Evolutionary conservation across 2,329 filamentous ascomycete genomes (phyloP).

Genomic region (Sclerotinia trifoliorum): DNA sequence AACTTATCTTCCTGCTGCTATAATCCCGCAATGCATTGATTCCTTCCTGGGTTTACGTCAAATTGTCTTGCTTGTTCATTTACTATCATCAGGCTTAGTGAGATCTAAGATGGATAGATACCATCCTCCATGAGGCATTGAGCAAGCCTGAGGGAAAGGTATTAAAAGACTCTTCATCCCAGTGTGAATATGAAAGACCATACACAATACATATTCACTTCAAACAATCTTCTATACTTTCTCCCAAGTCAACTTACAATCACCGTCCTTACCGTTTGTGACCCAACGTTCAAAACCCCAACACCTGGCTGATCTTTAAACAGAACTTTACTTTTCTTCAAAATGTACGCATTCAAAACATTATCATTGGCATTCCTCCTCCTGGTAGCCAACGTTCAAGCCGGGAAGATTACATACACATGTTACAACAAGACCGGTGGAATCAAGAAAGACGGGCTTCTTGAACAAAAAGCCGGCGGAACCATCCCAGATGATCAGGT

Average conservation of each 20-base stretch:
- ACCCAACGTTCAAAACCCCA: neutral
- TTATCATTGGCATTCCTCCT: neutral
- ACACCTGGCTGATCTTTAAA: neutral
- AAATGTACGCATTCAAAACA: slow-evolving; percentile 7
- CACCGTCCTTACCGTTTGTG: neutral
- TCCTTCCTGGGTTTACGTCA: neutral
- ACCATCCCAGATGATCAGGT: neutral
- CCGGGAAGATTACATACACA: neutral
- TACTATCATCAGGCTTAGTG: neutral
- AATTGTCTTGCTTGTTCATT: neutral
- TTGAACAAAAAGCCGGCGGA: neutral
- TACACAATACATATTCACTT: neutral
- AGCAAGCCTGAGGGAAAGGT: neutral
- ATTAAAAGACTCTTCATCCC: neutral
- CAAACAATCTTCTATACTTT: neutral
- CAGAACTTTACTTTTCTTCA: neutral
- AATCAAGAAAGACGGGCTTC: neutral
- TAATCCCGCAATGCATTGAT: neutral
- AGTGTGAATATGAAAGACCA: neutral
- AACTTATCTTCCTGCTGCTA: neutral
- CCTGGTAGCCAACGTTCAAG: neutral
- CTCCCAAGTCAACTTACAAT: neutral
- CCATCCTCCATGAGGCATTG: neutral
- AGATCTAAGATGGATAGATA: neutral
- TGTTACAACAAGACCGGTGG: neutral